Base-by-base conservation (phyloP, 139 green algal species). In the Chlamydomonas urium region DNA sequence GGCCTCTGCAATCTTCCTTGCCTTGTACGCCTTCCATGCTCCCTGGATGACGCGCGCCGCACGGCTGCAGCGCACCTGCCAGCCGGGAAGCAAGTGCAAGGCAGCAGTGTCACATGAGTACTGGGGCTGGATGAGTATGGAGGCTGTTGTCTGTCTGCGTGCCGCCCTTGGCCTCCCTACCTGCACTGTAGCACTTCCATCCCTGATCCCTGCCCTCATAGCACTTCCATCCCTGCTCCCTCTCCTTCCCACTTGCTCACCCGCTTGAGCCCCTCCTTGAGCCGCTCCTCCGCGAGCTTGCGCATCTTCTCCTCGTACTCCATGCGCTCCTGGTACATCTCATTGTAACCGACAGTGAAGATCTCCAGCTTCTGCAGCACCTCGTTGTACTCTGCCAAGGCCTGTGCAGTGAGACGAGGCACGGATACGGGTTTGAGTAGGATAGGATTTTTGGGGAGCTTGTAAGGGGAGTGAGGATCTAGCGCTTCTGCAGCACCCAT, bases 11-110 rank as follows among this genome's bases (percentile, higher is more conserved):
- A 58, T 65, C 47, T 56, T 72, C 2, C 45, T 59, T 33, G 76
- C 76, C 69, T 84, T 80, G 47, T 58, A 76, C 35, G 65, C 73
- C 42, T 73, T 78, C 74, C 73, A 84, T 1, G 66, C 66, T 1
- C 10, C 38, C 65, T 84, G 78, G 69, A 84, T 78, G n/a, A 80
- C 73, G 2, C 70, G 74, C 0, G 78, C 78, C 4, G 78, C 74
- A 35, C 63, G 69, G 37, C 78, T 80, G 4, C 35, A 38, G 26
- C 74, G 69, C 2, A 83, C 48, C 31, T 62, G n/a, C 2, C 1
- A 5, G 31, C 38, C 69, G n/a, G n/a, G n/a, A n/a, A n/a, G n/a
- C n/a, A n/a, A n/a, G n/a, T n/a, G n/a, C n/a, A n/a, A n/a, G n/a
- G n/a, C n/a, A n/a, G n/a, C n/a, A n/a, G n/a, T n/a, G n/a, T n/a